These are phyloP conservation scores for Ambrosia hybrid DNA, from an alignment of 140 eudicot species.

Conservation along the genomic window DNA sequence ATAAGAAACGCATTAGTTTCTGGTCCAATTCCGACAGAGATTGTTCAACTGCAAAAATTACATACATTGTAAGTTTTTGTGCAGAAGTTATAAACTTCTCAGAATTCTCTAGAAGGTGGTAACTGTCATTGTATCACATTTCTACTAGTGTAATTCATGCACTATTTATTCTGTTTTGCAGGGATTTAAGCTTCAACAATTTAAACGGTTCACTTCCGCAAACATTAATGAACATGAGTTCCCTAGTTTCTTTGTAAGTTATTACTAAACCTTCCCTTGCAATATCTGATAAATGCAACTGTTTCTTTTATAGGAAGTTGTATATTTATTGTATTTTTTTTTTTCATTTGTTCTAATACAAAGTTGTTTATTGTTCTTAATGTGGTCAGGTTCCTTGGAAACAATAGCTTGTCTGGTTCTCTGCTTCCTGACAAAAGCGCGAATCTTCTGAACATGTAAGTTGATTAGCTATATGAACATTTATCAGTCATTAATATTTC, in stretches of 20 bases:
- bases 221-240: constrained; percentile 46
- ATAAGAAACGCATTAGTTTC: constrained; percentile 46
- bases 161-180: constrained; percentile 23
- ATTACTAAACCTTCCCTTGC: constrained; percentile 5
- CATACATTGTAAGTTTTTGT: constrained; percentile 33
- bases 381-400: constrained; percentile 56
- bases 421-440: constrained; percentile 46
- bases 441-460: constrained; percentile 51
- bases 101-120: constrained; percentile 7
- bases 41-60: constrained; percentile 27
- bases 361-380: constrained; percentile 11
- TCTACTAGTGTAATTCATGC: constrained; percentile 22
- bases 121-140: constrained; percentile 1
- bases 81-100: constrained; percentile 12
- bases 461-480: constrained; percentile 14
- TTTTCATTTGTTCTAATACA: background rate
- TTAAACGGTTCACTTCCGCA: constrained; percentile 49
- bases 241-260: constrained; percentile 52
- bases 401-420: constrained; percentile 53
- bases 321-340: background rate
- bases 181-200: constrained; percentile 59
- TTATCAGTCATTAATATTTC: background rate
- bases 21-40: constrained; percentile 41
- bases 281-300: background rate
- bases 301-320: background rate